These are phyloP conservation scores for Fusarium praegraminearum DNA, from an alignment of 2,329 filamentous ascomycete species.

Conservation along the genomic window DNA sequence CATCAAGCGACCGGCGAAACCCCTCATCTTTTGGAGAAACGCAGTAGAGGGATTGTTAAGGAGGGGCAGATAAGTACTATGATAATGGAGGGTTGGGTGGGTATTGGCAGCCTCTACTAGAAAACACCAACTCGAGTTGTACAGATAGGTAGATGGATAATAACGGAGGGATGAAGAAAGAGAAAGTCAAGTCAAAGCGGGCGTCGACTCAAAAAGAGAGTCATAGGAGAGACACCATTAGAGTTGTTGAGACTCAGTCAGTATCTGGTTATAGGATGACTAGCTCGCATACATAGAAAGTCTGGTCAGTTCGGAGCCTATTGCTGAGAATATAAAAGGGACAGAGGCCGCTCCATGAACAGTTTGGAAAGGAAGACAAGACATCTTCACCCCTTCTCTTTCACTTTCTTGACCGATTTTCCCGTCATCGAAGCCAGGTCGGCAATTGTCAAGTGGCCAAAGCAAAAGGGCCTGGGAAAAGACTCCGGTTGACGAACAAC, in stretches of 20 bases:
- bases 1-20: constrained; percentile 28
- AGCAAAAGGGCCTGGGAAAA: constrained; percentile 38
- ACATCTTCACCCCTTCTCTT: constrained; percentile 27
- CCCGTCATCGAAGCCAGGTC: constrained; percentile 36
- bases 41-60: constrained; percentile 3
- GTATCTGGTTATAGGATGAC: neutral
- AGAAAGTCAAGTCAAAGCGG: neutral
- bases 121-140: constrained; percentile 30
- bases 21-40: constrained; percentile 38
- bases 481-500: constrained; percentile 34
- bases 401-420: constrained; percentile 34
- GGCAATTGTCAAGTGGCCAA: constrained; percentile 40
- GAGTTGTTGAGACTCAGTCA: constrained; percentile 12
- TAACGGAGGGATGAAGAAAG: neutral
- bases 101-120: constrained; percentile 1
- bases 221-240: neutral
- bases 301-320: constrained; percentile 18
- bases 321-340: constrained; percentile 46
- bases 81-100: constrained; percentile 34
- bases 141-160: constrained; percentile 17
- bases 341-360: constrained; percentile 32
- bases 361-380: constrained; percentile 25
- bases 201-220: constrained; percentile 10
- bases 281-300: constrained; percentile 2
- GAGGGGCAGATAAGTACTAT: constrained; percentile 20